Percentiles rank a stretch among this genome's conserved stretches.
phyloP scores from a whole-genome alignment of 805 yeast species.

The Candida khao-thaluensis region DNA sequence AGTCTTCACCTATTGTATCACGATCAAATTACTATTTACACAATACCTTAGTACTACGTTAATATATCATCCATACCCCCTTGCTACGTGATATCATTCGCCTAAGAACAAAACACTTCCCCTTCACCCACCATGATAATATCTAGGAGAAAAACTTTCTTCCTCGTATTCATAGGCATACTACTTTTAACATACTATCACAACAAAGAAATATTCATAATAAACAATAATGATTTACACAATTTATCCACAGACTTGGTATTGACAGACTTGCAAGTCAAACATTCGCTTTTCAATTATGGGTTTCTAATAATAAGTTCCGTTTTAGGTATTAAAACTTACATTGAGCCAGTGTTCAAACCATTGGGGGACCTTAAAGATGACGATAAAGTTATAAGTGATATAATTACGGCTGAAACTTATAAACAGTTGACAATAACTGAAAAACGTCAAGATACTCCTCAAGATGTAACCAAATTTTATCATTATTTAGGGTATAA shows the following conservation, averaged over 20 bases:
- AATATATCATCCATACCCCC: no score
- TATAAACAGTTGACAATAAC: conserved; percentile 1
- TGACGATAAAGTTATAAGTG: conserved; percentile 3
- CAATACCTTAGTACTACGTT: no score
- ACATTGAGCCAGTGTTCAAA: conserved; percentile 1
- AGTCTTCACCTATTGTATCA: no score
- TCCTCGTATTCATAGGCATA: background rate
- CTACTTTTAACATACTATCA: background rate
- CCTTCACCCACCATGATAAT: no score
- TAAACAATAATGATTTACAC: conserved; percentile 2
- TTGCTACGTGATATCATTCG: background rate
- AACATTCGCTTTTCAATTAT: background rate
- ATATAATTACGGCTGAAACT: background rate
- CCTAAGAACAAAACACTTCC: no score
- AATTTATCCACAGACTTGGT: background rate
- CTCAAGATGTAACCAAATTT: background rate
- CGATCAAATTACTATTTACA: no score
- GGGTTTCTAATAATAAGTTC: background rate
- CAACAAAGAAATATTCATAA: background rate
- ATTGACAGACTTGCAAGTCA: background rate
- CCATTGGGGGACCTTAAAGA: background rate
- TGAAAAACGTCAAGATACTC: conserved; percentile 1
- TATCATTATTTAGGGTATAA: conserved; percentile 4
- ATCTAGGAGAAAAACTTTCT: background rate
- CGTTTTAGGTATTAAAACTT: background rate